Evolutionary conservation across 164 flowering plant species (phyloP).

Genomic region (Warburgia ugandensis): DNA sequence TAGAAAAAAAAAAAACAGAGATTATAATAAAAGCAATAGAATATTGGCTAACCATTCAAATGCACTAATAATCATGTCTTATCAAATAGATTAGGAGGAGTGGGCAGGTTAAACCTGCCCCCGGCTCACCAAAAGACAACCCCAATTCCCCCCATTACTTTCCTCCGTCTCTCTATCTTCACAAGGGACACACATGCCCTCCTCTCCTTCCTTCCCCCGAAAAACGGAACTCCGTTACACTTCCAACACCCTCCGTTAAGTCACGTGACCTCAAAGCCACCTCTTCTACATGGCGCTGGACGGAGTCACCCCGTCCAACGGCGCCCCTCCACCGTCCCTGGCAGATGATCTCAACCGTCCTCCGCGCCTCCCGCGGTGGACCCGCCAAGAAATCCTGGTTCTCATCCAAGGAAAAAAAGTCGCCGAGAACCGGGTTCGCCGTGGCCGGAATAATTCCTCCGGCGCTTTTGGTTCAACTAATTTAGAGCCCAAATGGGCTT

Average conservation of each 20-base stretch:
- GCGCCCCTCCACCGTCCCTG: constrained; percentile 8
- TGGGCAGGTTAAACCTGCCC: too few relatives aligned
- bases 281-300: not conserved
- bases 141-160: not conserved
- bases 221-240: constrained; percentile 3
- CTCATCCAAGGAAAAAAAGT: constrained; percentile 79
- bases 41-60: too few relatives aligned
- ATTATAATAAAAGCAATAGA: too few relatives aligned
- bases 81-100: too few relatives aligned
- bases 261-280: not conserved
- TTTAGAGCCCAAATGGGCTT: constrained; percentile 86
- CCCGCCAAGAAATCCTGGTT: constrained; percentile 82
- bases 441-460: constrained; percentile 20
- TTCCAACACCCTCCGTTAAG: constrained; percentile 1
- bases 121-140: too few relatives aligned
- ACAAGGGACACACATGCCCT: constrained; percentile 4
- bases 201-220: not conserved
- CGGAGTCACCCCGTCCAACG: constrained; percentile 1
- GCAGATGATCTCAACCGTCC: constrained; percentile 28
- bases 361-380: constrained; percentile 90
- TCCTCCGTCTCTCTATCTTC: not conserved
- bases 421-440: constrained; percentile 61
- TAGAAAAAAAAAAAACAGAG: too few relatives aligned
- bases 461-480: constrained; percentile 29
- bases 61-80: too few relatives aligned